Evolutionary conservation across 495 filamentous ascomycete genomes (phyloP).

Genomic region (Aspergillus olivimuriae): DNA sequence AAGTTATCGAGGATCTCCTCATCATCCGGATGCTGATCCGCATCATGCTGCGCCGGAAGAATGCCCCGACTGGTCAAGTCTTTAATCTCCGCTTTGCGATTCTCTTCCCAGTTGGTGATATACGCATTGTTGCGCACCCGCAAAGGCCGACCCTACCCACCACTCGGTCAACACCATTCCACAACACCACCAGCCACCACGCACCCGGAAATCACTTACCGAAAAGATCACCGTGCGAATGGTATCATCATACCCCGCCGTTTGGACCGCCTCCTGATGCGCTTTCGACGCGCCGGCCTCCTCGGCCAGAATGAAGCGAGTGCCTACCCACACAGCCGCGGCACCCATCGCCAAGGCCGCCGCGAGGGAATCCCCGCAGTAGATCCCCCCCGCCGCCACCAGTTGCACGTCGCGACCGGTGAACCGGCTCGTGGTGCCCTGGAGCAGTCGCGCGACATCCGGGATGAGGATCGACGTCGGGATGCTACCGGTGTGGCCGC

Average conservation of each 20-base stretch:
- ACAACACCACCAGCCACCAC: background rate
- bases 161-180: no score
- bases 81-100: background rate
- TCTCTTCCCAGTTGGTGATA: background rate
- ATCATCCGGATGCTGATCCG: background rate
- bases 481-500: background rate
- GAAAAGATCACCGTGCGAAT: background rate
- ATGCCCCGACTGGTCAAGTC: background rate
- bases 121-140: background rate
- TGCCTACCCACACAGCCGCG: background rate
- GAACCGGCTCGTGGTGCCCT: background rate
- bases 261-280: background rate
- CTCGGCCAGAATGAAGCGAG: background rate
- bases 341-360: background rate
- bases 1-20: background rate
- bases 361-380: background rate
- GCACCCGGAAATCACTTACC: background rate
- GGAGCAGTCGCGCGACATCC: background rate
- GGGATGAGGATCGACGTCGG: background rate
- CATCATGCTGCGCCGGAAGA: background rate
- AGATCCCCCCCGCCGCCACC: background rate
- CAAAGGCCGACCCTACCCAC: background rate
- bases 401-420: background rate
- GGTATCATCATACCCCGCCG: background rate
- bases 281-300: background rate